Evolutionary conservation across 108 stramenopile genomes (phyloP), one percentile per base, ranked within the genome.

Genomic region (Stephanodiscus minutulus): DNA sequence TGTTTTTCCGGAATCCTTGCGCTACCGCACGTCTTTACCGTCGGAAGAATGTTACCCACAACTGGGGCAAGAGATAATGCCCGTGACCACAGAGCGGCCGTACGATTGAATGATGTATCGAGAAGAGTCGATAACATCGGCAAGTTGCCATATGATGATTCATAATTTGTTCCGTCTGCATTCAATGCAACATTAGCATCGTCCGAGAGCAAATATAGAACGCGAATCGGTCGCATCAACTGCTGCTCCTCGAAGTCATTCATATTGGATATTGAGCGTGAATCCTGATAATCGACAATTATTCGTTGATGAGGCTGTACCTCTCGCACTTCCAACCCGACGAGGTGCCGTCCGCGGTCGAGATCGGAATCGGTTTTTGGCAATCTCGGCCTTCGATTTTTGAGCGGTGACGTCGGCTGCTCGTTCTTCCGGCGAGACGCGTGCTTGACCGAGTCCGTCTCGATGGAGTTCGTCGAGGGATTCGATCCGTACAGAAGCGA

Each of bases 241-340:
- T 77, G 64, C 50, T 67, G 53, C 11, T 41, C 66, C 24, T 54
- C 61, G 15, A 35, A 31, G 20, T 22, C 37, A 11, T 56, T 3
- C 3, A 7, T 28, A 7, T 24, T 24, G 50, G 50, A 50, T 22
- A 1, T 50, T 24, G 50, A 50, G 4, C 2, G 22, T 15, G 71
- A 37, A 68, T 59, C 41, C 13, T 68, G 56, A 54, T 77, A 77
- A 71, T 77, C 77, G 20, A 77, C 29, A 20, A 77, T 58, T 43
- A 77, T 77, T 54, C 69, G 77, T 37, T 77, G 77, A 50, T 77
- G 77, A 11, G 70, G 41, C 60, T 54, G 64, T 5, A 77, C 49
- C 8, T 77, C 70, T 61, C 77, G 47, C 39, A 77, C 65, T 66
- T 70, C 70, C 50, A 77, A 60, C 4, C 77, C 77, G n/a, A 77